phyloP scores from a whole-genome alignment of 805 yeast species.

The Ogataea parapolymorpha region DNA sequence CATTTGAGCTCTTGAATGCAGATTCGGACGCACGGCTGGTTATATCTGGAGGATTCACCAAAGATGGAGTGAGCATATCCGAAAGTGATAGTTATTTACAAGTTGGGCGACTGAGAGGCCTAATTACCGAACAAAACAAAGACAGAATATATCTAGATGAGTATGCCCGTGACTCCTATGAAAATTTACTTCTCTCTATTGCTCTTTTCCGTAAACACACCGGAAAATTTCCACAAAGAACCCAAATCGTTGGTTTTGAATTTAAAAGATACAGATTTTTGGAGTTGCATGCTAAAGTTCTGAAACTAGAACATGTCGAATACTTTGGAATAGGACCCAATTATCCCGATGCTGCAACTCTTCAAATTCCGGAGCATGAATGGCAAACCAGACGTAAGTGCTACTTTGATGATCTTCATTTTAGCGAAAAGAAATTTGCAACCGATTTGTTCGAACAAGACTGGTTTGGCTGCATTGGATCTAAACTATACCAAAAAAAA shows the following conservation, averaged over 20 bases:
- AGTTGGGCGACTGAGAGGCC: conserved; percentile 38
- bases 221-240: conserved; percentile 44
- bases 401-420: conserved; percentile 47
- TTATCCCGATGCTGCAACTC: conserved; percentile 31
- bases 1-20: conserved; percentile 36
- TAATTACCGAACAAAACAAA: conserved; percentile 7
- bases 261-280: conserved; percentile 65
- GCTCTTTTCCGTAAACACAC: conserved; percentile 48
- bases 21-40: conserved; percentile 23
- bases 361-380: conserved; percentile 5
- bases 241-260: conserved; percentile 69
- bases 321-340: conserved; percentile 60
- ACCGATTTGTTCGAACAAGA: conserved; percentile 50
- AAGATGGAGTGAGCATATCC: conserved; percentile 46
- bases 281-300: conserved; percentile 49
- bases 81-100: conserved; percentile 56
- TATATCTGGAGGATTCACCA: conserved; percentile 66
- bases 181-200: conserved; percentile 64
- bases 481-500: conserved; percentile 45
- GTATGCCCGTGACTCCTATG: conserved; percentile 76
- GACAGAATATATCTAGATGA: conserved; percentile 53
- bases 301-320: conserved; percentile 41
- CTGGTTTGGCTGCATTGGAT: conserved; percentile 51
- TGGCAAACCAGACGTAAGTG: conserved; percentile 23
- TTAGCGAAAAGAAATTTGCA: conserved; percentile 53